Conservation (phyloP, 2,329 filamentous ascomycete genomes). For the Pyricularia sp. region DNA sequence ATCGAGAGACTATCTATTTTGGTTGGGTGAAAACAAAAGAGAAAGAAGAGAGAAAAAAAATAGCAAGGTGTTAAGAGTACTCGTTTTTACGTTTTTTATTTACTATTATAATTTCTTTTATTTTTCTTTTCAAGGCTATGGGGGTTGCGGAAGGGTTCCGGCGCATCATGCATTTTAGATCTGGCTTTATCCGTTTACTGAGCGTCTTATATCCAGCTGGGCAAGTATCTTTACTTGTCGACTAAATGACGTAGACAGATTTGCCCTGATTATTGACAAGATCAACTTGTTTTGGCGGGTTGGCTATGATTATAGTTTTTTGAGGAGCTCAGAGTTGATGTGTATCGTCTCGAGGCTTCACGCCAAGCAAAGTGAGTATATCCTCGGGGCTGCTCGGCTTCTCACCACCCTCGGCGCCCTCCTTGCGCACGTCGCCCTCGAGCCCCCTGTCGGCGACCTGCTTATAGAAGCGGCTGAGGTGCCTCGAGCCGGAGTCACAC, state of each 20-base stretch:
- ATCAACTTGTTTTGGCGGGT: not conserved
- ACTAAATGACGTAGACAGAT: not conserved
- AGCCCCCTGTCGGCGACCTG: conserved; percentile 59
- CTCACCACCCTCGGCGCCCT: conserved; percentile 12
- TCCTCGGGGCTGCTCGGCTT: not conserved
- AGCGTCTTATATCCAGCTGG: not conserved
- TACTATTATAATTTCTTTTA: not conserved
- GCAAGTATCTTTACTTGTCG: not conserved
- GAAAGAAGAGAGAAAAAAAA: not conserved
- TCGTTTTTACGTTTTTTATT: not conserved
- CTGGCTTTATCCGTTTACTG: not conserved
- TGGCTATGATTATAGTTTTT: not conserved
- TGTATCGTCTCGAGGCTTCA: not conserved
- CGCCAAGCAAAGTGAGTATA: not conserved
- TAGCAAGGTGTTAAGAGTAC: not conserved
- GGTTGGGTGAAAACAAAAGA: not conserved
- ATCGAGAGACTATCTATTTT: not conserved
- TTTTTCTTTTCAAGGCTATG: not conserved
- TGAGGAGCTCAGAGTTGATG: not conserved
- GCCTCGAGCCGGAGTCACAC: conserved; percentile 74
- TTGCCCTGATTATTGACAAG: not conserved
- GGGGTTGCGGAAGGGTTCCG: not conserved
- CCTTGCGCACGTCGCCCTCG: conserved; percentile 41
- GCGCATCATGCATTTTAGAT: not conserved
- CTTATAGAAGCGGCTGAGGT: conserved; percentile 81